These are phyloP conservation scores for Xerocomellus dryophilus DNA, from an alignment of 768 basidiomycete genomes.

Conservation along the genomic window DNA sequence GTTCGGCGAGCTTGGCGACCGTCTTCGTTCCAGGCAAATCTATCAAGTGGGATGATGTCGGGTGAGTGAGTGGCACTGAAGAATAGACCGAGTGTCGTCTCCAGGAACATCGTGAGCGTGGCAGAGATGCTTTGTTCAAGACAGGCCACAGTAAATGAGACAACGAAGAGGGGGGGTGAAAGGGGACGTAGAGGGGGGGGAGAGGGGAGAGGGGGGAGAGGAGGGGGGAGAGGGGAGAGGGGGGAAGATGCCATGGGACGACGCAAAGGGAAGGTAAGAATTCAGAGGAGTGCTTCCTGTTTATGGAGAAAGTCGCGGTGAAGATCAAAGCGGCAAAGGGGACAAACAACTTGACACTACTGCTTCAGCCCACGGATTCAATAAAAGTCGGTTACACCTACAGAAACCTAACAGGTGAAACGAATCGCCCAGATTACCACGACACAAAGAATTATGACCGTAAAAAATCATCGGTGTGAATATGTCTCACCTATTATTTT, in stretches of 20 bases:
- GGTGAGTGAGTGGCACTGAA: constrained; percentile 15
- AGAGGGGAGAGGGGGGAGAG: background rate
- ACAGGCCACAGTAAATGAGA: background rate
- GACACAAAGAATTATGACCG: background rate
- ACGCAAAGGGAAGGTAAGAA: background rate
- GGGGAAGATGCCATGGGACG: background rate
- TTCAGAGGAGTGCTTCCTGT: constrained; percentile 1
- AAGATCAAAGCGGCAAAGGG: constrained; percentile 12
- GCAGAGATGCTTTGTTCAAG: background rate
- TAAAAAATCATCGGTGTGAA: background rate
- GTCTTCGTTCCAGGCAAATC: background rate
- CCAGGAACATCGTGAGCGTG: background rate
- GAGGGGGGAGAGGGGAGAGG: too few relatives aligned
- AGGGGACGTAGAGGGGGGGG: background rate
- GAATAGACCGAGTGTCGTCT: background rate
- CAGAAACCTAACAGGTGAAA: background rate
- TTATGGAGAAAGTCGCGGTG: constrained; percentile 9
- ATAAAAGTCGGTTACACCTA: background rate
- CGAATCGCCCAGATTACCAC: background rate
- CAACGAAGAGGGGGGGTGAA: background rate
- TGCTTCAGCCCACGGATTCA: background rate
- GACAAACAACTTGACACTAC: constrained; percentile 7
- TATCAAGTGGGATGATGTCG: background rate
- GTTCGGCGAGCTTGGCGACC: background rate
- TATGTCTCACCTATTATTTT: constrained; percentile 19